Percentiles rank a stretch among this genome's conserved stretches.
Evolutionary conservation across 2,329 filamentous ascomycete genomes (phyloP).

Genomic region (Hymenoscyphus repandus): DNA sequence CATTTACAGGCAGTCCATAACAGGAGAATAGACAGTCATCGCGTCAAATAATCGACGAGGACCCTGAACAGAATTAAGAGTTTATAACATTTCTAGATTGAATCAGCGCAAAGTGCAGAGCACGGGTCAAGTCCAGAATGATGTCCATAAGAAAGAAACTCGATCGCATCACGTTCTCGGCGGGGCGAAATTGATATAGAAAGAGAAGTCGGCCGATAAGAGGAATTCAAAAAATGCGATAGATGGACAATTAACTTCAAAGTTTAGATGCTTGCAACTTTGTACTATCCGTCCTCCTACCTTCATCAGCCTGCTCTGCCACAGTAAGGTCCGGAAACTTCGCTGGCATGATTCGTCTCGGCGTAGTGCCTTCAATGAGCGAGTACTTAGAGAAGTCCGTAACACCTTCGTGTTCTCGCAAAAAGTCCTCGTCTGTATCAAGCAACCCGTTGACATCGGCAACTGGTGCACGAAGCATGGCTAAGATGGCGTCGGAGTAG

Average conservation of each 20-base stretch:
- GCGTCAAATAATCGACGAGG: too few species aligned
- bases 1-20: too few species aligned
- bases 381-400: constrained; percentile 69
- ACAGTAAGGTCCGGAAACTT: constrained; percentile 64
- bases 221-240: too few species aligned
- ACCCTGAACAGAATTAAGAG: too few species aligned
- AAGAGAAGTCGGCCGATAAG: too few species aligned
- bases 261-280: constrained; percentile 20
- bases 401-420: constrained; percentile 58
- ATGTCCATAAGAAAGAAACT: too few species aligned
- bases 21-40: too few species aligned
- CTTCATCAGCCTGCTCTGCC: constrained; percentile 75
- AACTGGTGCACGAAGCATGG: constrained; percentile 58
- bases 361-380: constrained; percentile 56
- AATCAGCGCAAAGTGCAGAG: too few species aligned
- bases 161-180: too few species aligned
- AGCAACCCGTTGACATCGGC: constrained; percentile 64
- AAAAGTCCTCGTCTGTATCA: constrained; percentile 75
- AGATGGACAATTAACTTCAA: not conserved
- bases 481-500: constrained; percentile 75
- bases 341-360: constrained; percentile 72
- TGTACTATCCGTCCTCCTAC: constrained; percentile 63
- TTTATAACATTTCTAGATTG: too few species aligned
- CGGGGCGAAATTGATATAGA: too few species aligned
- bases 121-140: too few species aligned